Percentiles rank a stretch among this genome's conserved stretches.
These are phyloP conservation scores for Logfia minima DNA, from an alignment of 129 eudicot genomes.

Conservation along the genomic window DNA sequence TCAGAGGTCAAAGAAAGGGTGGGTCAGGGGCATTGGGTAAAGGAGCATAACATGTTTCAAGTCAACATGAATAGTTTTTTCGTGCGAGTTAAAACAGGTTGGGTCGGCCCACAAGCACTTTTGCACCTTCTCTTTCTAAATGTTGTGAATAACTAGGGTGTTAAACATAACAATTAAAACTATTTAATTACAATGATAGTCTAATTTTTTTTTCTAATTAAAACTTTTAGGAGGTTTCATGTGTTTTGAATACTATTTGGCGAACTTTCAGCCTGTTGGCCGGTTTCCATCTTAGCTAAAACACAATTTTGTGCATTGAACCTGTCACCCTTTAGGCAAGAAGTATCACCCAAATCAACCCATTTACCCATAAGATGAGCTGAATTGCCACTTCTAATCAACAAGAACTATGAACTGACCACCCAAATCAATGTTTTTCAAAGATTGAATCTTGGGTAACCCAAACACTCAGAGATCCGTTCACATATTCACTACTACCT, in stretches of 20 bases:
- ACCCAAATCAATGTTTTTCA: constrained; percentile 1
- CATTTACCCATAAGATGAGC: neutral
- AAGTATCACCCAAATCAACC: neutral
- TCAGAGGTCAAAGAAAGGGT: neutral
- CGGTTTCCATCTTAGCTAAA: neutral
- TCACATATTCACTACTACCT: neutral
- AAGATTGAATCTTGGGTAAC: neutral
- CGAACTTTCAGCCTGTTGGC: neutral
- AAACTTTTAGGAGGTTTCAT: neutral
- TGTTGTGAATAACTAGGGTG: neutral
- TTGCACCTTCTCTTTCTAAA: neutral
- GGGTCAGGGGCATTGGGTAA: neutral
- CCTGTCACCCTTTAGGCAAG: neutral
- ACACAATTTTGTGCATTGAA: neutral
- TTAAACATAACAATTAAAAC: neutral
- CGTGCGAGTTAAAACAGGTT: neutral
- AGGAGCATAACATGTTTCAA: neutral
- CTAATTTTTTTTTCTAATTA: neutral
- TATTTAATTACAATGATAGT: neutral
- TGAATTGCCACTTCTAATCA: constrained; percentile 3
- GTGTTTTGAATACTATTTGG: neutral
- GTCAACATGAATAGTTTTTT: neutral
- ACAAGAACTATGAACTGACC: neutral
- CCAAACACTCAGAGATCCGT: neutral
- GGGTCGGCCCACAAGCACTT: neutral